phyloP scores from a whole-genome alignment of 2,329 filamentous ascomycete species.

The Cladosporium cucumerinum region DNA sequence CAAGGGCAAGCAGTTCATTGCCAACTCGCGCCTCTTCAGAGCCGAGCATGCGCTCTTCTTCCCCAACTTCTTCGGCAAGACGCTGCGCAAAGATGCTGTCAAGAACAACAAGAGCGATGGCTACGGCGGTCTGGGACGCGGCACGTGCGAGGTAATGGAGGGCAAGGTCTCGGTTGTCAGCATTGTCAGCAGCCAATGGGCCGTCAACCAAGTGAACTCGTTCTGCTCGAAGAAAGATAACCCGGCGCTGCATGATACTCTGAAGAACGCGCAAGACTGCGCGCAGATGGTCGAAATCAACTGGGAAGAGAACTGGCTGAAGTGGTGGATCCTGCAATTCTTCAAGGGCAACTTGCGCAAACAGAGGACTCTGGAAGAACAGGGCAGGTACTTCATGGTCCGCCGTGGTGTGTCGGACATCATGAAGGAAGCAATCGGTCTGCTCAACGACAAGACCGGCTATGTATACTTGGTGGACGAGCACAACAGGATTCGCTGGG shows the following conservation, averaged over 20 bases:
- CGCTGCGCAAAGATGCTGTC: constrained; percentile 64
- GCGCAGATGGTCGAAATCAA: constrained; percentile 85
- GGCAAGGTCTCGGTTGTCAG: constrained; percentile 71
- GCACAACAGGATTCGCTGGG: constrained; percentile 89
- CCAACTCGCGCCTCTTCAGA: constrained; percentile 80
- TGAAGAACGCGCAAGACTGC: constrained; percentile 51
- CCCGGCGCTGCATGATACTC: constrained; percentile 61
- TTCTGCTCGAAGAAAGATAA: constrained; percentile 68
- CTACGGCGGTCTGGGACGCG: constrained; percentile 40
- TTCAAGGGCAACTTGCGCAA: constrained; percentile 52
- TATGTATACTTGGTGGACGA: constrained; percentile 90
- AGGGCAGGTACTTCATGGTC: constrained; percentile 59
- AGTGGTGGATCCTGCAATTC: constrained; percentile 54
- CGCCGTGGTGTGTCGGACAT: constrained; percentile 54
- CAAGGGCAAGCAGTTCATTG: constrained; percentile 87
- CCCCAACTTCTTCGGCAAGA: constrained; percentile 82
- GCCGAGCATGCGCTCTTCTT: constrained; percentile 82
- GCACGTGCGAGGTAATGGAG: constrained; percentile 73
- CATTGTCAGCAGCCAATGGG: constrained; percentile 82
- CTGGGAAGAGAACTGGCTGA: constrained; percentile 74
- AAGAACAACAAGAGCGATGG: constrained; percentile 59
- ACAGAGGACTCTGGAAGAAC: constrained; percentile 49
- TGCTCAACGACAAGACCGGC: constrained; percentile 87
- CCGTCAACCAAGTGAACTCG: constrained; percentile 70
- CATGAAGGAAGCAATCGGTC: constrained; percentile 57